A percentile compares a stretch with the other conserved stretches of the same genome.
Evolutionary conservation across 371 early-diverging fungal genomes (phyloP).

Genomic region (Rhizopus arrhizus): DNA sequence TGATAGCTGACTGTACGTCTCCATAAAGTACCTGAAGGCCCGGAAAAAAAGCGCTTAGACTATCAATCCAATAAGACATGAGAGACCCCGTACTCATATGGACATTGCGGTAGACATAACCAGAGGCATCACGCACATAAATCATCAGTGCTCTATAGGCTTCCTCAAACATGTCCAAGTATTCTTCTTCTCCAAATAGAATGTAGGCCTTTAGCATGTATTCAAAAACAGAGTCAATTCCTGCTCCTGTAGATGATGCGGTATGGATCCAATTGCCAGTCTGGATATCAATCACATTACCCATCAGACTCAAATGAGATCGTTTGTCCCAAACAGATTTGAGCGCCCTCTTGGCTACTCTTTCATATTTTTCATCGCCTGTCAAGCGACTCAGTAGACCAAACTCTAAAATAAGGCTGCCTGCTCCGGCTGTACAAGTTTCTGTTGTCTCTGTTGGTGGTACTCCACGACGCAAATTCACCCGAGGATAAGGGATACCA

Average conservation of each 20-base stretch:
- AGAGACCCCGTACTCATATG: slow-evolving; percentile 74
- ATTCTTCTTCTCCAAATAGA: slow-evolving; percentile 82
- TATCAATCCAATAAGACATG: slow-evolving; percentile 84
- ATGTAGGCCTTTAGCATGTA: slow-evolving; percentile 89
- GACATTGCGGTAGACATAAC: slow-evolving; percentile 85
- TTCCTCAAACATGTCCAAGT: slow-evolving; percentile 78
- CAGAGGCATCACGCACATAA: slow-evolving; percentile 68
- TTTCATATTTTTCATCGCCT: slow-evolving; percentile 75
- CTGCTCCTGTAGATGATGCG: slow-evolving; percentile 85
- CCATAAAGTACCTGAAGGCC: slow-evolving; percentile 85
- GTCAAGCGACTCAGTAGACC: slow-evolving; percentile 89
- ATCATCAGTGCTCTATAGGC: slow-evolving; percentile 73
- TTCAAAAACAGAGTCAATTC: slow-evolving; percentile 93
- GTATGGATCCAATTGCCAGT: slow-evolving; percentile 73
- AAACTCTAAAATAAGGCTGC: slow-evolving; percentile 94
- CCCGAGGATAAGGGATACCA: slow-evolving; percentile 86
- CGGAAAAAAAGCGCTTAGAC: slow-evolving; percentile 90
- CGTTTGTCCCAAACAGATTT: slow-evolving; percentile 76
- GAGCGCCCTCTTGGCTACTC: slow-evolving; percentile 74
- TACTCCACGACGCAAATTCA: slow-evolving; percentile 81
- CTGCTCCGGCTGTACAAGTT: slow-evolving; percentile 93
- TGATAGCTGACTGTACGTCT: slow-evolving; percentile 82
- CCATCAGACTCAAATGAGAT: slow-evolving; percentile 76
- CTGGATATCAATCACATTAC: slow-evolving; percentile 80
- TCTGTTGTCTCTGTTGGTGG: slow-evolving; percentile 67